Evolutionary conservation across 352 stramenopile genomes (phyloP).

Genomic region (Globisporangium paroecandrum): DNA sequence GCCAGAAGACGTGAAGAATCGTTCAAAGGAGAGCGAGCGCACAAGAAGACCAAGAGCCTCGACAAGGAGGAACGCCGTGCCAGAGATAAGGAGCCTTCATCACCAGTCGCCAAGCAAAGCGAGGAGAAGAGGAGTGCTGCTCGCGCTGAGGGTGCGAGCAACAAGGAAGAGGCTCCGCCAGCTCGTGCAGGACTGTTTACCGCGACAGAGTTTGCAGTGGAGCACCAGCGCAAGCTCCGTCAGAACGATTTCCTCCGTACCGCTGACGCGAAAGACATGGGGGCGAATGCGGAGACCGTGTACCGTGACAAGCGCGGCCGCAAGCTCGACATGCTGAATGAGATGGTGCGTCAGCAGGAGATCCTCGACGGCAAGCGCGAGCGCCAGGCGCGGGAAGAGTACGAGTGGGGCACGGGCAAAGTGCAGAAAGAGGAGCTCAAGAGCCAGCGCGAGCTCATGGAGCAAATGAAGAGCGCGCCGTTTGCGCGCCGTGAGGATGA

Average conservation of each 20-base stretch:
- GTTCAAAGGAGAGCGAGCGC: neutral
- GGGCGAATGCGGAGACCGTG: conserved; percentile 74
- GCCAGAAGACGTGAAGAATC: neutral
- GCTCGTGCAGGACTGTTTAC: conserved; percentile 60
- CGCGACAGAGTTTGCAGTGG: conserved; percentile 54
- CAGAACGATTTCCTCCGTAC: conserved; percentile 51
- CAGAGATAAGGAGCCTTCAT: neutral
- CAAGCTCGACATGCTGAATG: conserved; percentile 85
- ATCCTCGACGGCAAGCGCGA: conserved; percentile 72
- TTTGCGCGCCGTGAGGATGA: conserved; percentile 74
- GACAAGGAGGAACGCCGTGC: neutral
- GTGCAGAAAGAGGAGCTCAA: conserved; percentile 72
- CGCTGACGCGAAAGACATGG: conserved; percentile 58
- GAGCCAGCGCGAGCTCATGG: conserved; percentile 52
- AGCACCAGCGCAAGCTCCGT: conserved; percentile 49
- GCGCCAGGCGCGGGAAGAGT: conserved; percentile 74
- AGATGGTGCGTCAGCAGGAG: conserved; percentile 80
- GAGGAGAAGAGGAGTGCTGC: neutral
- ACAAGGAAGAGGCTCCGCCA: conserved; percentile 10
- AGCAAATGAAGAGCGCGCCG: conserved; percentile 60
- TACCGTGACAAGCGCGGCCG: conserved; percentile 82
- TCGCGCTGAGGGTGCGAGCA: neutral
- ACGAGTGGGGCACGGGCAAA: conserved; percentile 81
- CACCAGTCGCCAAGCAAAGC: neutral
- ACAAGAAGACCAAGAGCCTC: neutral